phyloP scores from a whole-genome alignment of 768 basidiomycete species.

The Suillus luteus region DNA sequence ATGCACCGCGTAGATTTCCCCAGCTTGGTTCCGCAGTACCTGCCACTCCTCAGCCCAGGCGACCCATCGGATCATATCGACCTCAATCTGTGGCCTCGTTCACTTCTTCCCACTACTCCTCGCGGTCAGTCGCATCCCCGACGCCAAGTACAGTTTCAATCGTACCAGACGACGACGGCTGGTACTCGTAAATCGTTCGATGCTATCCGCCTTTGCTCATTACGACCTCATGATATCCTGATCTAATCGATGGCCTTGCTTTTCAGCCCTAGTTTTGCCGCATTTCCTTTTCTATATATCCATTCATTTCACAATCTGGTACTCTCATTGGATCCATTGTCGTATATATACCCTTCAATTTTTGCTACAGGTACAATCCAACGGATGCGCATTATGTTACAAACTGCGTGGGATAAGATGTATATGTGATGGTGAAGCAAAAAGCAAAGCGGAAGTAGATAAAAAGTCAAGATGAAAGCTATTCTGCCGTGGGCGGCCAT shows the following conservation, averaged over 20 bases:
- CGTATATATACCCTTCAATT: conserved; percentile 37
- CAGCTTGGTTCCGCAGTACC: conserved; percentile 19
- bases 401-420: conserved; percentile 22
- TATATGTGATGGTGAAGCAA: conserved; percentile 13
- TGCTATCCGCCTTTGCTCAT: conserved; percentile 16
- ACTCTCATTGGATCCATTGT: conserved; percentile 14
- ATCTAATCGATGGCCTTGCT: conserved; percentile 8
- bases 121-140: conserved; percentile 57
- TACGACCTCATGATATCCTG: conserved; percentile 16
- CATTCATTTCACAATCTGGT: conserved; percentile 1
- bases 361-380: conserved; percentile 42
- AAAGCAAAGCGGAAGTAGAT: conserved; percentile 2
- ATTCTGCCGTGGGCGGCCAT: conserved; percentile 43
- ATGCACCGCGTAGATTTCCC: conserved; percentile 41
- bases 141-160: conserved; percentile 76
- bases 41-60: conserved; percentile 6
- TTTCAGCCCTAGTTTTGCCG: not conserved
- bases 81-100: conserved; percentile 9
- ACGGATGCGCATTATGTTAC: conserved; percentile 38
- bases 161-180: conserved; percentile 73
- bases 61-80: conserved; percentile 18
- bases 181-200: conserved; percentile 57
- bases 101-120: conserved; percentile 27
- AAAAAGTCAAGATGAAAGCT: conserved; percentile 9
- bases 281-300: conserved; percentile 5